phyloP scores from a whole-genome alignment of 192 early-diverging fungal genomes.

The Lunasporangiospora selenospora region DNA sequence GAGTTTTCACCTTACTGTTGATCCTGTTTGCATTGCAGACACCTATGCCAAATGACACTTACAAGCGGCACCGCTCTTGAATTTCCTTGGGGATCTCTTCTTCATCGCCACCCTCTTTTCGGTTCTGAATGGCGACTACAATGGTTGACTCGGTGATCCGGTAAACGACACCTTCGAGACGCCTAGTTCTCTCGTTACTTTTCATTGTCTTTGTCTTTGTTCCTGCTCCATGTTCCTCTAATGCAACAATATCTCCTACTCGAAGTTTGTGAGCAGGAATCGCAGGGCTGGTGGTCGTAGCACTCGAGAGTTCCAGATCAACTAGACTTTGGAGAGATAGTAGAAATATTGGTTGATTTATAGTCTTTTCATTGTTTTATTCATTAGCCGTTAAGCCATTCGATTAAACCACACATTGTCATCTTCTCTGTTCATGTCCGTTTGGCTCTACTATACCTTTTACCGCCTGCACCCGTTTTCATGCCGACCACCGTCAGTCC shows the following conservation, averaged over 20 bases:
- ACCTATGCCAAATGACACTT: conserved; percentile 37
- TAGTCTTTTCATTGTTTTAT: too few species aligned
- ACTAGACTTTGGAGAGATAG: conserved; percentile 50
- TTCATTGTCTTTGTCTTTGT: conserved; percentile 52
- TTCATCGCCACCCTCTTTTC: conserved; percentile 49
- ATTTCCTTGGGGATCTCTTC: conserved; percentile 67
- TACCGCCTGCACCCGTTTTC: conserved; percentile 74
- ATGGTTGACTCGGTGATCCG: conserved; percentile 63
- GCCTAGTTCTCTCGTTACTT: conserved; percentile 30
- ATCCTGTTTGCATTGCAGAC: neutral
- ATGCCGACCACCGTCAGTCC: conserved; percentile 64
- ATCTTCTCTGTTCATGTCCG: too few species aligned
- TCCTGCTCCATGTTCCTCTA: conserved; percentile 59
- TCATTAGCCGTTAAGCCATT: too few species aligned
- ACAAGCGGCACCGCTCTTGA: conserved; percentile 68
- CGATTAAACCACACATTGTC: too few species aligned
- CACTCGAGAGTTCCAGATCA: conserved; percentile 67
- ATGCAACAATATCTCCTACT: conserved; percentile 75
- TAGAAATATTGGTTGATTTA: neutral
- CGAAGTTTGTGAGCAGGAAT: conserved; percentile 67
- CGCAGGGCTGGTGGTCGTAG: conserved; percentile 49
- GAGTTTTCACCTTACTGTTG: too few species aligned
- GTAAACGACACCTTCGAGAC: conserved; percentile 65
- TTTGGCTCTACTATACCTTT: conserved; percentile 56
- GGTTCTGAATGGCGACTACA: conserved; percentile 61